These are phyloP conservation scores for Colletotrichum cordylinicola DNA, from an alignment of 2,329 filamentous ascomycete species.

Conservation along the genomic window DNA sequence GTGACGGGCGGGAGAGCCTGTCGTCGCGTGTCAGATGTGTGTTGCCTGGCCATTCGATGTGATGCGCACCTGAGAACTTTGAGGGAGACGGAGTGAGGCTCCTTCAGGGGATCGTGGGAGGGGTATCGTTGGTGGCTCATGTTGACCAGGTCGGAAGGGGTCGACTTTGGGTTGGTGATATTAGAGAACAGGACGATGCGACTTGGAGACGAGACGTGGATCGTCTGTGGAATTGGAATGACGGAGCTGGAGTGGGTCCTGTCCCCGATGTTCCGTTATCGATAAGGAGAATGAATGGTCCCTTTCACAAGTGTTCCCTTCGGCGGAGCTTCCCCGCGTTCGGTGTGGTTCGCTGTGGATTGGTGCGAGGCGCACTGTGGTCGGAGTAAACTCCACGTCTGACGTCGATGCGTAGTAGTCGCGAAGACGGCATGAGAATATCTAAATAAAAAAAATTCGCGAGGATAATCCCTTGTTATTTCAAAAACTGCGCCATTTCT, in stretches of 20 bases:
- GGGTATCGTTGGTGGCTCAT: constrained; percentile 67
- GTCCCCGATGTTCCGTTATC: not conserved
- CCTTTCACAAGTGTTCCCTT: not conserved
- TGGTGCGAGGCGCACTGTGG: not conserved
- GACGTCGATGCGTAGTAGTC: not conserved
- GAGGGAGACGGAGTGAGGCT: constrained; percentile 79
- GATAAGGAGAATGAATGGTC: not conserved
- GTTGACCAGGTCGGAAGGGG: not conserved
- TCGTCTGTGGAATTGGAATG: not conserved
- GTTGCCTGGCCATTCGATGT: not conserved
- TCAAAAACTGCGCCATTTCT: too few species aligned
- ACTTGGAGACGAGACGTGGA: not conserved
- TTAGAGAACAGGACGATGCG: not conserved
- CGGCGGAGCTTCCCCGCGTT: constrained; percentile 1
- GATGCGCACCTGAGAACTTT: constrained; percentile 72
- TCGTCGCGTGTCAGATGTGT: not conserved
- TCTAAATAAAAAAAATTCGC: too few species aligned
- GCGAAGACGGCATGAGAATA: not conserved
- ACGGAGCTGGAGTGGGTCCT: not conserved
- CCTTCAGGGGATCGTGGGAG: constrained; percentile 66
- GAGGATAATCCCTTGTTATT: too few species aligned
- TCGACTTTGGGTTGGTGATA: not conserved
- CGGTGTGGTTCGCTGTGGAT: not conserved
- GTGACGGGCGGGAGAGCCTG: constrained; percentile 82
- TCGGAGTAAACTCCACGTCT: not conserved